A percentile compares a stretch with the other conserved stretches of the same genome.
phyloP scores from a whole-genome alignment of 2,329 filamentous ascomycete species.

The Trichoderma sp. region DNA sequence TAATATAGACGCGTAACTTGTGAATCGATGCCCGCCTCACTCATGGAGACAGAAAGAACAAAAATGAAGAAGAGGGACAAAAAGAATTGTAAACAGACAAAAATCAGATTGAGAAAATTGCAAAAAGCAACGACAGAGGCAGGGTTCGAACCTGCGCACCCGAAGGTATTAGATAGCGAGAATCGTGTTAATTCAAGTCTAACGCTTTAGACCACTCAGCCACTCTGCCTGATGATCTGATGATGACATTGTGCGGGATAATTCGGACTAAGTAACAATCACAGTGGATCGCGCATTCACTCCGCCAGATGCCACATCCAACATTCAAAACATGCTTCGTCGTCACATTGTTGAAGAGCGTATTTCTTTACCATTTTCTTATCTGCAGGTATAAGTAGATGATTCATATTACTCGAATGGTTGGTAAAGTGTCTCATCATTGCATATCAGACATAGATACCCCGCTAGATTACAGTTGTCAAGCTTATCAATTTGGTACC shows the following conservation, averaged over 20 bases:
- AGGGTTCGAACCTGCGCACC: conserved; percentile 23
- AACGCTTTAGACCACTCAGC: conserved; percentile 23
- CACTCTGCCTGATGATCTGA: conserved; percentile 10
- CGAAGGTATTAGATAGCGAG: conserved; percentile 23
- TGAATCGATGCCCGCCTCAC: not conserved
- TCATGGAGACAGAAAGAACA: not conserved
- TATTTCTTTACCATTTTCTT: not conserved
- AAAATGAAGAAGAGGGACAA: not conserved
- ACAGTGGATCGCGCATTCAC: not conserved
- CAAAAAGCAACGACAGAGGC: conserved; percentile 20
- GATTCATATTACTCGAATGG: not conserved
- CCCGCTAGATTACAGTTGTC: not conserved
- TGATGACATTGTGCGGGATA: not conserved
- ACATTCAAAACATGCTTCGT: not conserved
- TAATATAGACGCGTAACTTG: fast-evolving
- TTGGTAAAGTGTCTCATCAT: not conserved
- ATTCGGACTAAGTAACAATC: not conserved
- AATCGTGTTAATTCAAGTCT: conserved; percentile 20
- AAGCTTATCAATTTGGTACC: not conserved
- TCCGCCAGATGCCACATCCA: not conserved
- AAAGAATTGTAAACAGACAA: not conserved
- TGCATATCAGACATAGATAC: not conserved
- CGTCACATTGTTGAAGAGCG: not conserved
- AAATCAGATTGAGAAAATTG: not conserved
- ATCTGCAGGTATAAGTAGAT: not conserved